Evolutionary conservation across 2,329 filamentous ascomycete species (phyloP), one percentile per base, ranked within the genome.

Genomic region (Cladosporium phlei): DNA sequence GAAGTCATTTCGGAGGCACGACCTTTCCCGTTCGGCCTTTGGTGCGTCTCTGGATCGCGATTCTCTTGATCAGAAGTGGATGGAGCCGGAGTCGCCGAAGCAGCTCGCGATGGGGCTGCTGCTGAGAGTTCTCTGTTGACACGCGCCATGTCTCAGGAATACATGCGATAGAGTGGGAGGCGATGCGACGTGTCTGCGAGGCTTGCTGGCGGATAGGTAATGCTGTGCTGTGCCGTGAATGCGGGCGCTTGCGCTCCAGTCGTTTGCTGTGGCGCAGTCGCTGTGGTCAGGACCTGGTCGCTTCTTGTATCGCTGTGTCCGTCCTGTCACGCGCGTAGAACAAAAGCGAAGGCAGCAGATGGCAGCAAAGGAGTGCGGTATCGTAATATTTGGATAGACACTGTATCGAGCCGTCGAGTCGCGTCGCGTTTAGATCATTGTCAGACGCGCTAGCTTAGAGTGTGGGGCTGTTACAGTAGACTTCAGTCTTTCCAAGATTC

Each of bases 1-100:
- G 66, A 61, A 4, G 60, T 47, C 20, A 47, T 40, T 14, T 46
- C 60, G 66, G 74, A 72, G 6, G 52, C 58, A 32, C 62, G 57
- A 29, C 59, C 60, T 48, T 69, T 74, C 48, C 71, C 69, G 54
- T 77, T 79, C 12, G 59, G 59, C 19, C 59, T 55, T 33, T 55
- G 52, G 10, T 17, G 20, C 12, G 55, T 43, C 46, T 50, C 21
- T 9, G 57, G 60, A 19, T 62, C 62, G 3, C 54, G 51, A 52
- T 74, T 75, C 47, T 75, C 72, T 51, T 73, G 71, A 52, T 75
- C 71, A 8, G 52, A 62, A 12, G 17, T 34, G 39, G 24, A 37
- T 21, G 56, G 47, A 22, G 32, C 34, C 12, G 56, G 49, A 20
- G 53, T 54, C 19, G 39, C 46, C 4, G 58, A 55, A 20, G 20